phyloP scores from a whole-genome alignment of 2,329 filamentous ascomycete genomes.

The Cladosporium austrohemisphaericum region DNA sequence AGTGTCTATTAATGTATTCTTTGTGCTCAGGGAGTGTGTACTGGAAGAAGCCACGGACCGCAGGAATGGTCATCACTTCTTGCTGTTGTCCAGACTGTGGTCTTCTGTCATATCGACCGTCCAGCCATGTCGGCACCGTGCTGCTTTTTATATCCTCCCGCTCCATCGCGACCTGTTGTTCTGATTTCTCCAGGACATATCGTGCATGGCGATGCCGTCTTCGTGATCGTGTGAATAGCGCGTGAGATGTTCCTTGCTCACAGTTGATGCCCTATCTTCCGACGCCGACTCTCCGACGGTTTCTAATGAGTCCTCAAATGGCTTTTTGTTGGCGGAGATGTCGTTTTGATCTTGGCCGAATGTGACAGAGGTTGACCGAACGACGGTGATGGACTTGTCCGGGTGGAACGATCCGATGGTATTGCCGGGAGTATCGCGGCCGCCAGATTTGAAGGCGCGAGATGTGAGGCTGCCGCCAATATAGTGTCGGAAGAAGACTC shows the following conservation, averaged over 20 bases:
- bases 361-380: constrained; percentile 5
- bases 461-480: constrained; percentile 23
- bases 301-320: background rate
- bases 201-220: background rate
- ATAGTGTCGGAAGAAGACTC: constrained; percentile 43
- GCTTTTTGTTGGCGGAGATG: background rate
- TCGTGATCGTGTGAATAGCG: constrained; percentile 4
- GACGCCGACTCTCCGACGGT: background rate
- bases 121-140: no score
- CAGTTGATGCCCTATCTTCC: background rate
- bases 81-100: no score
- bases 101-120: no score
- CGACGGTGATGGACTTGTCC: constrained; percentile 12
- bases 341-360: background rate
- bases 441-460: constrained; percentile 13
- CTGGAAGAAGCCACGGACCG: no score
- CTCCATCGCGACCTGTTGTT: background rate
- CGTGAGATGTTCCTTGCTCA: constrained; percentile 8
- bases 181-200: constrained; percentile 1
- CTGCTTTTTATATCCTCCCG: background rate
- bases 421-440: background rate
- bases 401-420: background rate
- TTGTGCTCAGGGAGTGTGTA: no score
- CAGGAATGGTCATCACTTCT: no score
- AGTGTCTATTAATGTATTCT: no score